Base-by-base conservation (phyloP, 805 yeast genomes). In the Metschnikowia arizonensis region DNA sequence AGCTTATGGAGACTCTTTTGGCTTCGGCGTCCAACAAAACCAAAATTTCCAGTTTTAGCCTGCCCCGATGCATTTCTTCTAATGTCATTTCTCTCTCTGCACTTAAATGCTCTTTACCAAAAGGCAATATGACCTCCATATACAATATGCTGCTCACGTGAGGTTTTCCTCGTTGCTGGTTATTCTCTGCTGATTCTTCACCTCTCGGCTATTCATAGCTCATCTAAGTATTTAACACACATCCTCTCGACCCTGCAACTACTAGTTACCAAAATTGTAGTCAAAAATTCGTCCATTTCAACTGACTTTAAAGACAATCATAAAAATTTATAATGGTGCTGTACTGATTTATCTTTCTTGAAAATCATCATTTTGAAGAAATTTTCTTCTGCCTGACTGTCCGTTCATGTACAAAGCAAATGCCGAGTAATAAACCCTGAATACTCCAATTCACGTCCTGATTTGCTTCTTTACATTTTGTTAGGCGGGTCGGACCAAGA, bases 1-100 rank as follows among this genome's bases (percentile, higher is more conserved):
- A 56, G 78, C 82, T 45, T 78, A 81, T 48, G 96, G 95, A 34
- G 88, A 85, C 57, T 82, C 91, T 40, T 93, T 85, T 66, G 88
- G 89, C 1, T 93, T 93, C 66, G 96, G 96, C 50, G 79, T 86
- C 50, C 73, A 78, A 53, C 77, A 76, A 43, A 72, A 74, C 51
- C 83, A 79, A 62, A 81, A 71, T 51, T 75, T 70, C 55, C 72
- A 69, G 44, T 60, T 59, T 23, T 53, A 45, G 30, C 18, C 14
- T 11, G 7, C 14, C 24, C 17, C 31, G 23, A 10, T 10, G 34
- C 40, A 18, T 36, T 15, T 36, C 8, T 14, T 10, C 19, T 21
- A 24, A 24, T 37, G 40, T 29, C 9, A 24, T 34, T 24, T 34
- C 18, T 34, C 26, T n/a, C 19, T 32, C 38, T 35, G 21, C 26